phyloP scores from a whole-genome alignment of 2,329 filamentous ascomycete species.

The Talaromyces sp. region DNA sequence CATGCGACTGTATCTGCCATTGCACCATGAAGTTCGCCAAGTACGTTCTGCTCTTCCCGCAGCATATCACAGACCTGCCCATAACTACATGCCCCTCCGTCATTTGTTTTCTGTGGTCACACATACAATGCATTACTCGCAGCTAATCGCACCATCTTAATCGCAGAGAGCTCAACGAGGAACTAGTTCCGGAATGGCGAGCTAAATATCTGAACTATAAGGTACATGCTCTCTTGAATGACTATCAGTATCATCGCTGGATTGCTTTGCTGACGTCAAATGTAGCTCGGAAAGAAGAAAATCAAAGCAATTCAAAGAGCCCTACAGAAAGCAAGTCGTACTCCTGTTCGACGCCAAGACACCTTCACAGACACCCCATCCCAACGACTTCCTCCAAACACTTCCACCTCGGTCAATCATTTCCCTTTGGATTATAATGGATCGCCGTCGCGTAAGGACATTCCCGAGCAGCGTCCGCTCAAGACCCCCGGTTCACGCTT shows the following conservation, averaged over 20 bases:
- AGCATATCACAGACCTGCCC: background rate
- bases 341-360: conserved; percentile 40
- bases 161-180: conserved; percentile 70
- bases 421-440: conserved; percentile 22
- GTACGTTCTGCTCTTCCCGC: conserved; percentile 35
- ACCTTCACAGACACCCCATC: conserved; percentile 38
- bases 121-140: conserved; percentile 14
- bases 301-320: conserved; percentile 77
- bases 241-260: conserved; percentile 19
- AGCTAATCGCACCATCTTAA: conserved; percentile 13
- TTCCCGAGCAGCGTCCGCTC: conserved; percentile 37
- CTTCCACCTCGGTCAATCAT: conserved; percentile 19
- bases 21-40: conserved; percentile 59
- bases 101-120: background rate
- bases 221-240: conserved; percentile 40
- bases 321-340: conserved; percentile 56
- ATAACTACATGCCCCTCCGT: conserved; percentile 14
- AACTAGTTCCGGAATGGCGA: conserved; percentile 91
- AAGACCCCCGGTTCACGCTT: conserved; percentile 35
- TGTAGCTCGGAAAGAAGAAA: conserved; percentile 76
- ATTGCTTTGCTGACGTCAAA: background rate
- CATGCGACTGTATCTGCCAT: conserved; percentile 5
- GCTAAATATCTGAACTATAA: conserved; percentile 95
- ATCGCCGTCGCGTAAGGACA: conserved; percentile 27
- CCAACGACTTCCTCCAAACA: conserved; percentile 21